Evolutionary conservation across 2,329 filamentous ascomycete species (phyloP).

Genomic region (Pezicula neosporulosa): DNA sequence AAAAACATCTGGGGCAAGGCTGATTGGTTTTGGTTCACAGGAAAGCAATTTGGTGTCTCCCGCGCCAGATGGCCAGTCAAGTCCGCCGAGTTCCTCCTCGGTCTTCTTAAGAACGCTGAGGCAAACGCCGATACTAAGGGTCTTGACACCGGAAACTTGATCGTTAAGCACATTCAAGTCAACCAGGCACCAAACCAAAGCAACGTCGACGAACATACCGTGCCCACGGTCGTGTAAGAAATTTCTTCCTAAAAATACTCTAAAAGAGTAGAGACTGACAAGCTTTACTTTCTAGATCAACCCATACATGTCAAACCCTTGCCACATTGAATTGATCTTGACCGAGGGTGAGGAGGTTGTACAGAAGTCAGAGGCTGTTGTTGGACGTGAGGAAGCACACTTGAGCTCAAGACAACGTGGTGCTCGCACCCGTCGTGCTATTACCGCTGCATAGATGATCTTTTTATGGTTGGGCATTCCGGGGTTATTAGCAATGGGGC

Average conservation of each 20-base stretch:
- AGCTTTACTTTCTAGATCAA: slow-evolving; percentile 70
- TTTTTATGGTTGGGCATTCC: slow-evolving; percentile 22
- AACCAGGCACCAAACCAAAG: slow-evolving; percentile 99
- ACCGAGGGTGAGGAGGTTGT: slow-evolving; percentile 96
- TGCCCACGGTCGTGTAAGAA: slow-evolving; percentile 98
- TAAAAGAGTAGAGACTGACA: slow-evolving; percentile 6
- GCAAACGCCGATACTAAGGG: slow-evolving; percentile 96
- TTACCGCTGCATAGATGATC: slow-evolving; percentile 57
- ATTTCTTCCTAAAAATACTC: slow-evolving; percentile 24
- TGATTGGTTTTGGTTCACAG: slow-evolving; percentile 44
- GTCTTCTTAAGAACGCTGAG: slow-evolving; percentile 96
- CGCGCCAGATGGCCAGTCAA: slow-evolving; percentile 99
- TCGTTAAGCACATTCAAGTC: slow-evolving; percentile 99
- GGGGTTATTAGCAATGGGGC: slow-evolving; percentile 19
- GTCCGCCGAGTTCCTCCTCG: slow-evolving; percentile 97
- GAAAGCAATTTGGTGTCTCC: slow-evolving; percentile 98
- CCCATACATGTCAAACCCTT: slow-evolving; percentile 99
- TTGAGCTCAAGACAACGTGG: slow-evolving; percentile 93
- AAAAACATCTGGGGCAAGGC: slow-evolving; percentile 4
- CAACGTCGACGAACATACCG: slow-evolving; percentile 99
- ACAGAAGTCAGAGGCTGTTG: slow-evolving; percentile 76
- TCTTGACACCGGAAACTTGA: slow-evolving; percentile 92
- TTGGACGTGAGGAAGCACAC: slow-evolving; percentile 60
- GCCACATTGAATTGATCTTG: slow-evolving; percentile 99
- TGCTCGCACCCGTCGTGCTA: slow-evolving; percentile 58